These are phyloP conservation scores for Fraxinus excelsior DNA, from an alignment of 257 asterid species.

Conservation along the genomic window DNA sequence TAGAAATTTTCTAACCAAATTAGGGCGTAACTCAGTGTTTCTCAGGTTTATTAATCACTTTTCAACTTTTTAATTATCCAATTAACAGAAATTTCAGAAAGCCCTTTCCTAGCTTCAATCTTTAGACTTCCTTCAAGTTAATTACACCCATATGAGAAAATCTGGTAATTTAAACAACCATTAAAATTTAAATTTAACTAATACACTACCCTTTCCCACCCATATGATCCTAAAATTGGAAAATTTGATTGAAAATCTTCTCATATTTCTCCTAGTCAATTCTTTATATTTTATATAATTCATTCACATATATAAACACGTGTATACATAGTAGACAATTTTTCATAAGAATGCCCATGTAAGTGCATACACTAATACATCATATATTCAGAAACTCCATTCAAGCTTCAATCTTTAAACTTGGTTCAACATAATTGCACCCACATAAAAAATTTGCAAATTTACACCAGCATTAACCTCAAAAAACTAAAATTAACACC, in stretches of 20 bases:
- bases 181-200: background rate
- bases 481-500: too few relatives aligned
- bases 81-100: background rate
- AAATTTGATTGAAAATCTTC: background rate
- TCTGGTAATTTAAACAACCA: background rate
- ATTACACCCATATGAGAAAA: background rate
- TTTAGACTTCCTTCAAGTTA: background rate
- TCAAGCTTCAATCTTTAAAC: conserved; percentile 1
- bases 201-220: background rate
- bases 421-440: background rate
- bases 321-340: too few relatives aligned
- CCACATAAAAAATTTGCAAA: background rate
- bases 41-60: background rate
- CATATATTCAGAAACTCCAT: background rate
- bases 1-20: background rate
- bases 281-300: too few relatives aligned
- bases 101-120: background rate
- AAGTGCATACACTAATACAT: too few relatives aligned
- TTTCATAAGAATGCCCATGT: too few relatives aligned
- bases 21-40: background rate
- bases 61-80: conserved; percentile 8
- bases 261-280: background rate
- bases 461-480: background rate
- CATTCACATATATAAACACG: too few relatives aligned
- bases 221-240: background rate